These are phyloP conservation scores for Ophiostoma ips DNA, from an alignment of 2,329 filamentous ascomycete genomes.

Conservation along the genomic window DNA sequence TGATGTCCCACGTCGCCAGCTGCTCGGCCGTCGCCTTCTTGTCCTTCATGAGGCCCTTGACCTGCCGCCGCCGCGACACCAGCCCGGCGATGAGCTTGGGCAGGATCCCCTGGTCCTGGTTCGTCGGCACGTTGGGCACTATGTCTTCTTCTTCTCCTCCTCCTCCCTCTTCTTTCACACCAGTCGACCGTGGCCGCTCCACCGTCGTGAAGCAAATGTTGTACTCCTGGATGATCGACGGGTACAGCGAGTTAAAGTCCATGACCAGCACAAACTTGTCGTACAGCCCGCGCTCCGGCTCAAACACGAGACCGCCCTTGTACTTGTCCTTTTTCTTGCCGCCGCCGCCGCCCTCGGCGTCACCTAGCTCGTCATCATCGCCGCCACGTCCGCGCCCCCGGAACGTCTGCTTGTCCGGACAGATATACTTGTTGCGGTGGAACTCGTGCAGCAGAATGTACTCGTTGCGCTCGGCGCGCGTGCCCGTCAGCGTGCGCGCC, in stretches of 20 bases:
- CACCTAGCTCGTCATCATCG: conserved; percentile 55
- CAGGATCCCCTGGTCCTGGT: conserved; percentile 71
- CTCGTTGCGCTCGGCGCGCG: conserved; percentile 92
- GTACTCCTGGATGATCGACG: conserved; percentile 97
- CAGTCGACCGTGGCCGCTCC: conserved; percentile 51
- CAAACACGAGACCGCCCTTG: conserved; percentile 96
- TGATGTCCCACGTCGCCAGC: conserved; percentile 92
- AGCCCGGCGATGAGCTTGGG: conserved; percentile 85
- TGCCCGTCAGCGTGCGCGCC: conserved; percentile 90
- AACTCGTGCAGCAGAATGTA: conserved; percentile 98
- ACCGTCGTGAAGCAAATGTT: conserved; percentile 99
- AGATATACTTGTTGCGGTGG: conserved; percentile 92
- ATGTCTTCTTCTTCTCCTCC: conserved; percentile 60
- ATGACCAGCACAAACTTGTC: conserved; percentile 98
- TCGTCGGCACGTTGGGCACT: conserved; percentile 72
- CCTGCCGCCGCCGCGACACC: conserved; percentile 75
- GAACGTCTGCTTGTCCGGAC: conserved; percentile 82
- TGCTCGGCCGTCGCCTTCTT: conserved; percentile 75
- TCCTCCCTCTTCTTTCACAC: neutral
- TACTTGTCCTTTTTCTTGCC: conserved; percentile 96
- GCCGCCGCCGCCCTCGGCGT: conserved; percentile 39
- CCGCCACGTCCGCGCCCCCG: conserved; percentile 63
- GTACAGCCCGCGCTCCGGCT: conserved; percentile 93
- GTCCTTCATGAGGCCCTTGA: conserved; percentile 95
- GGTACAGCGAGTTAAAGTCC: conserved; percentile 99